Evolutionary conservation across 108 stramenopile genomes (phyloP), one percentile per base, ranked within the genome.

Genomic region (Fragilaria crotonensis): DNA sequence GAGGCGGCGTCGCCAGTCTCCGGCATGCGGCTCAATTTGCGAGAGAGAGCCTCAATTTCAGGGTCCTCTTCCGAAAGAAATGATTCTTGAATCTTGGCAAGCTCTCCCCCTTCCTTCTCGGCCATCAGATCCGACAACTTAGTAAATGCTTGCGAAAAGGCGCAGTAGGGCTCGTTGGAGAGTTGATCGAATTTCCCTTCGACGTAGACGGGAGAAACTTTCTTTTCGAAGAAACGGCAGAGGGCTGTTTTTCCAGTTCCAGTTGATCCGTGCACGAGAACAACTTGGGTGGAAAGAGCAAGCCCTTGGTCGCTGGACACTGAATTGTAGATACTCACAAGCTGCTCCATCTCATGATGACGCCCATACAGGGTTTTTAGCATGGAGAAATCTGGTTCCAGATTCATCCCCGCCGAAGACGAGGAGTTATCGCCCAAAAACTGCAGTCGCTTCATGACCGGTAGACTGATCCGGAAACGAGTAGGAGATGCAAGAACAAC

Each of bases 101-200:
- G 33, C 19, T 51, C 64, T 2, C 48, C 17, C 5, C 20, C 5
- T 33, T 59, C 59, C 5, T 41, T 45, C 3, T 59, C 48, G 23
- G 20, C 27, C 3, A 53, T 52, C 17, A 23, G 19, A n/a, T 21
- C 22, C 22, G 31, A 28, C 5, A 48, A 33, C 21, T 48, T 28
- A 26, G 27, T 19, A 25, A 72, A 57, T n/a, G 71, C 71, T 9
- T 51, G 14, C 25, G 48, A 25, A 61, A 72, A 72, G 1, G 52
- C 71, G 0, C 49, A 26, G 51, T 64, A 58, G 5, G 71, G 71
- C 22, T 50, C 33, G 1, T 25, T 4, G 25, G 11, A 18, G 33
- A 17, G 33, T 0, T 63, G 30, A 60, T 71, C 63, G 31, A 64
- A 71, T 29, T 64, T 64, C 9, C 70, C 70, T 21, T 23, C 26